These are phyloP conservation scores for Crepidotus variabilis DNA, from an alignment of 768 basidiomycete genomes.

Conservation along the genomic window DNA sequence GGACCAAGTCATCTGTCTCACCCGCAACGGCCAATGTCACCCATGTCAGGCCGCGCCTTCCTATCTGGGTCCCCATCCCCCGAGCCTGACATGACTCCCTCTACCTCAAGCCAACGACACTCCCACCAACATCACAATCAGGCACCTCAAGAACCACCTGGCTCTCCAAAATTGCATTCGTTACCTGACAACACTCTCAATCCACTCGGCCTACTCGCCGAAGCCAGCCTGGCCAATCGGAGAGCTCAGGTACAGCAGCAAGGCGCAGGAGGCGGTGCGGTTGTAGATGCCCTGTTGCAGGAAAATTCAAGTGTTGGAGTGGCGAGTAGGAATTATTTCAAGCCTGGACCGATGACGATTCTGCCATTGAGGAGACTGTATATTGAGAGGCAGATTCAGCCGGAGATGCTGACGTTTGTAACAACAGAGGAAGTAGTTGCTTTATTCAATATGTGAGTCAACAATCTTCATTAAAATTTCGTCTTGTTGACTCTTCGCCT, in stretches of 20 bases:
- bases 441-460: slow-evolving; percentile 82
- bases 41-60: slow-evolving; percentile 37
- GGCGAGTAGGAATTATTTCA: slow-evolving; percentile 87
- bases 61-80: slow-evolving; percentile 48
- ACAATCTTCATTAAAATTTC: slow-evolving; percentile 2
- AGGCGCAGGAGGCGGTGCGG: slow-evolving; percentile 20
- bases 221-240: slow-evolving; percentile 79
- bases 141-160: slow-evolving; percentile 28
- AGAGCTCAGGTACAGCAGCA: slow-evolving; percentile 46
- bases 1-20: slow-evolving; percentile 29
- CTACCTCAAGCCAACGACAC: slow-evolving; percentile 10
- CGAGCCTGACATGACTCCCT: slow-evolving; percentile 28
- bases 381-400: slow-evolving; percentile 87
- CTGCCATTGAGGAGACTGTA: slow-evolving; percentile 76
- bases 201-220: slow-evolving; percentile 88
- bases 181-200: slow-evolving; percentile 91
- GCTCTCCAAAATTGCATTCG: slow-evolving; percentile 85
- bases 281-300: slow-evolving; percentile 31
- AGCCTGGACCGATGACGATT: slow-evolving; percentile 89
- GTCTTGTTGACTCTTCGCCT: slow-evolving; percentile 6
- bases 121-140: slow-evolving; percentile 21
- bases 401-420: slow-evolving; percentile 90
- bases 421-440: slow-evolving; percentile 86
- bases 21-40: background rate
- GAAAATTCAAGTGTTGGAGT: slow-evolving; percentile 63